phyloP scores from a whole-genome alignment of 495 filamentous ascomycete species.

The Penicilliopsis zonata region DNA sequence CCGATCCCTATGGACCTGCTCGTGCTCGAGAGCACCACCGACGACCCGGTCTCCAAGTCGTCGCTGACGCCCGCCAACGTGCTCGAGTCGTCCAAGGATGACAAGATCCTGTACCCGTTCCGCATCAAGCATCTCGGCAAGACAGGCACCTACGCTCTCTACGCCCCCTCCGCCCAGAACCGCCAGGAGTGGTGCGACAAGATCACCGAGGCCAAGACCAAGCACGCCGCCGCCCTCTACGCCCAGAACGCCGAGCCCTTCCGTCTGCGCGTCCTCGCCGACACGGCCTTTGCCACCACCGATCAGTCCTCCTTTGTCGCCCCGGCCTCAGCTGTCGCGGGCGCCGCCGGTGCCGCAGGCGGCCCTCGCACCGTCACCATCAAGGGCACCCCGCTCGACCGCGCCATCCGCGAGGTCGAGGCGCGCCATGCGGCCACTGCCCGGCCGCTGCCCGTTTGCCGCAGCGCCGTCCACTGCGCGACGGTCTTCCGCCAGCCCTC shows the following conservation, averaged over 20 bases:
- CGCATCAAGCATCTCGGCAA: constrained; percentile 93
- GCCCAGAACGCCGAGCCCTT: constrained; percentile 96
- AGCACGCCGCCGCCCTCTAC: constrained; percentile 76
- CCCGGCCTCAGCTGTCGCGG: constrained; percentile 84
- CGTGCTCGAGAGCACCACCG: constrained; percentile 78
- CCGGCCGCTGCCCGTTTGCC: constrained; percentile 64
- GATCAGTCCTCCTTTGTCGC: constrained; percentile 49
- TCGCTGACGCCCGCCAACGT: constrained; percentile 38
- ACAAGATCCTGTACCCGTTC: constrained; percentile 87
- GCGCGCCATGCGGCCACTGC: constrained; percentile 50
- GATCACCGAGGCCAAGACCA: constrained; percentile 88
- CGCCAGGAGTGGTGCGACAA: constrained; percentile 85
- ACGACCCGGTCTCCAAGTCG: constrained; percentile 81
- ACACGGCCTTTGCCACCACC: constrained; percentile 80
- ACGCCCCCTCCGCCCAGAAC: constrained; percentile 59
- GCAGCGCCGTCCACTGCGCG: constrained; percentile 81
- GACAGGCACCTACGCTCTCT: constrained; percentile 70
- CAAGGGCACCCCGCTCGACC: constrained; percentile 80
- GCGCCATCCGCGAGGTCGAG: constrained; percentile 84
- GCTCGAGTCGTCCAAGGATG: constrained; percentile 47
- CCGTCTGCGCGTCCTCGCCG: constrained; percentile 80
- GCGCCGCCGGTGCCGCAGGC: constrained; percentile 51
- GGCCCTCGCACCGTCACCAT: constrained; percentile 51
- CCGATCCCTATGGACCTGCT: constrained; percentile 97
- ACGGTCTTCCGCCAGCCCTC: constrained; percentile 67